Base-by-base conservation (phyloP, 1,284 basidiomycete species). In the Kwoniella shivajii region DNA sequence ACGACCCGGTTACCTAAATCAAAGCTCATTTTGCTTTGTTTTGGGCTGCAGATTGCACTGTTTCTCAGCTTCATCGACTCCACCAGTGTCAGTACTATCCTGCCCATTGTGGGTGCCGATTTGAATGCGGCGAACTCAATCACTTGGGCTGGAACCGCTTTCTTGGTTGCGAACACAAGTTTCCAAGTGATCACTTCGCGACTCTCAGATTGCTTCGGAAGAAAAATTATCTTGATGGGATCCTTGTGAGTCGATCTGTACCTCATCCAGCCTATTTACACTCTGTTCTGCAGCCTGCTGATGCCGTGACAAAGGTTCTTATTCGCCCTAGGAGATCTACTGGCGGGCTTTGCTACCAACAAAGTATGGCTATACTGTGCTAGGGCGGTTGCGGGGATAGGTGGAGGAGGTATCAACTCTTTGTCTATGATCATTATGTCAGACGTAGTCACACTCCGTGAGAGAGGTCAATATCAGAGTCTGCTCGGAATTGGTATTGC, bases 331-430 rank as follows among this genome's bases (percentile, higher is more conserved):
- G 71, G 69, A 4, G 69, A 68, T 54, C 49, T 72, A 2, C 50
- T 72, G 4, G 64, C 63, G 16, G 71, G 71, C 9, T 71, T 73
- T 49, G 71, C 71, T 0, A 52, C 50, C 33, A 66, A 59, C 42
- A 61, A 62, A 22, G 57, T 62, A 27, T 68, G 64, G 68, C 60
- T 71, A 22, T 71, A 71, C 44, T 58, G 55, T 24, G 72, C 73
- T 18, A 63, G 78, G 39, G 78, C 76, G 3, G 66, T 80, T 7
- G 76, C 78, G 4, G 78, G 78, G 54, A 73, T 78, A 26, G 78
- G 77, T 16, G 78, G 77, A 26, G 78, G 78, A 33, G 78, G 77
- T 7, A 66, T 80, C 46, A 78, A 72, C 34, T 70, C 69, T 27
- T 72, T 79, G 63, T 46, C 67, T 0, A 78, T 75, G 41, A 74